A percentile compares a stretch with the other conserved stretches of the same genome.
Conservation (phyloP, 2,329 filamentous ascomycete species). For the Malbranchea zuffiana region DNA sequence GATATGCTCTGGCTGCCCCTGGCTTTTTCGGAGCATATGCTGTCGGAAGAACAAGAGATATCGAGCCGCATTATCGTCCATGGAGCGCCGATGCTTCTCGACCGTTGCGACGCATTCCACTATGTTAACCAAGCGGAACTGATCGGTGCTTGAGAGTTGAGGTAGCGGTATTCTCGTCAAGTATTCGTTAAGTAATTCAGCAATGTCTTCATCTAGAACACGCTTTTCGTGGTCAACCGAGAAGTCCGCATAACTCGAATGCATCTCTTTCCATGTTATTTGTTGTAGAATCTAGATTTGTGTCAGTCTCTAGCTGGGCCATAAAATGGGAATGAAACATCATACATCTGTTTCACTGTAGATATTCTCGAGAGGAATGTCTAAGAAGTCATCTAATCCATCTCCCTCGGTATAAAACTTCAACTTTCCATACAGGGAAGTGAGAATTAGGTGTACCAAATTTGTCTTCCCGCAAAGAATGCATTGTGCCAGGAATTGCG, state of each 20-base stretch:
- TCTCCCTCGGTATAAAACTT: constrained; percentile 80
- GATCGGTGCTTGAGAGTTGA: constrained; percentile 71
- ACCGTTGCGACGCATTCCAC: constrained; percentile 75
- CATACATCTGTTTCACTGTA: constrained; percentile 37
- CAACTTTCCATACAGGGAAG: constrained; percentile 61
- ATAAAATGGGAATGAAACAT: constrained; percentile 2
- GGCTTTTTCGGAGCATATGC: constrained; percentile 58
- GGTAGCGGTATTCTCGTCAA: constrained; percentile 64
- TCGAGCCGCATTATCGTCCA: constrained; percentile 79
- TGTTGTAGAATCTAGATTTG: constrained; percentile 27
- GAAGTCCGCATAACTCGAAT: constrained; percentile 43
- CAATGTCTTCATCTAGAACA: constrained; percentile 59
- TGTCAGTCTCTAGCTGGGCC: not conserved
- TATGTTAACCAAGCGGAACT: constrained; percentile 74
- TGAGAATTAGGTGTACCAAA: constrained; percentile 61
- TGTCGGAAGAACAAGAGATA: constrained; percentile 84
- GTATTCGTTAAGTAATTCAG: constrained; percentile 60
- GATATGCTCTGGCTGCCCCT: constrained; percentile 48
- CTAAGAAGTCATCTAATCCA: constrained; percentile 64
- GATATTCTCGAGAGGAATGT: constrained; percentile 43
- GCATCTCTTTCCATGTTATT: constrained; percentile 38
- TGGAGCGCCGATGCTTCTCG: constrained; percentile 74
- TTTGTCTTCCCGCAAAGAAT: constrained; percentile 66
- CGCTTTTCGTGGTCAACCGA: constrained; percentile 46
- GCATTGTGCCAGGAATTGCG: constrained; percentile 78